phyloP scores from a whole-genome alignment of 78 protist genomes.

The Isochrysis galbana region DNA sequence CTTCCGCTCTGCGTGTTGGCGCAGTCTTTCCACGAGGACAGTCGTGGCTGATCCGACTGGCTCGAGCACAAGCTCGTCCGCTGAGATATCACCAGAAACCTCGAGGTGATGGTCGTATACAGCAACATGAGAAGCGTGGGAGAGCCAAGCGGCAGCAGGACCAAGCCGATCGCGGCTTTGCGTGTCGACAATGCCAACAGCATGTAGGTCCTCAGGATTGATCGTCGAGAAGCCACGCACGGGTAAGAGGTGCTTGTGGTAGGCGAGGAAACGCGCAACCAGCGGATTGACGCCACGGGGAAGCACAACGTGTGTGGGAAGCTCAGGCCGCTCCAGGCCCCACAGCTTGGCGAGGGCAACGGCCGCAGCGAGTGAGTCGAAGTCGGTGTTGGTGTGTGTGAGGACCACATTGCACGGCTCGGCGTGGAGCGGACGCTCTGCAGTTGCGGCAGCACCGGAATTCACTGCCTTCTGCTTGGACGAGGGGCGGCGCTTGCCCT shows the following conservation, averaged over 20 bases:
- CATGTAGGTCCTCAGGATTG: neutral
- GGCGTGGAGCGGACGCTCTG: no score
- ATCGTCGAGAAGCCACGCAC: neutral
- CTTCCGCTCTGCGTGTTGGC: no score
- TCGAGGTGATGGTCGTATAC: conserved; percentile 8
- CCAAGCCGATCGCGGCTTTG: neutral
- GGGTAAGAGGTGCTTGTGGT: neutral
- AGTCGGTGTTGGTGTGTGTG: conserved; percentile 8
- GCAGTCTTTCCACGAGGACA: neutral
- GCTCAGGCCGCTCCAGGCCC: neutral
- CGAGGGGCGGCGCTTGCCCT: no score
- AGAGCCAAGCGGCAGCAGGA: neutral
- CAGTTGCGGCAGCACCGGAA: no score
- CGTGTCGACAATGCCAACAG: neutral
- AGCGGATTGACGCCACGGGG: conserved; percentile 32
- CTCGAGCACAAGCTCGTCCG: neutral
- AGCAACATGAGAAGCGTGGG: neutral
- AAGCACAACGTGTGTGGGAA: conserved; percentile 6
- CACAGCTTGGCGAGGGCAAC: conserved; percentile 24
- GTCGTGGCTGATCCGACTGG: conserved; percentile 18
- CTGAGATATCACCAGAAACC: neutral
- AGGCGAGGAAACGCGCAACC: conserved; percentile 12
- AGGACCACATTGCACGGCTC: conserved; percentile 32
- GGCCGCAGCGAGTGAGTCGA: conserved; percentile 14
- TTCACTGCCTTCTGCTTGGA: no score